These are phyloP conservation scores for Lipomyces spencermartinsiae DNA, from an alignment of 805 yeast species.

Conservation along the genomic window DNA sequence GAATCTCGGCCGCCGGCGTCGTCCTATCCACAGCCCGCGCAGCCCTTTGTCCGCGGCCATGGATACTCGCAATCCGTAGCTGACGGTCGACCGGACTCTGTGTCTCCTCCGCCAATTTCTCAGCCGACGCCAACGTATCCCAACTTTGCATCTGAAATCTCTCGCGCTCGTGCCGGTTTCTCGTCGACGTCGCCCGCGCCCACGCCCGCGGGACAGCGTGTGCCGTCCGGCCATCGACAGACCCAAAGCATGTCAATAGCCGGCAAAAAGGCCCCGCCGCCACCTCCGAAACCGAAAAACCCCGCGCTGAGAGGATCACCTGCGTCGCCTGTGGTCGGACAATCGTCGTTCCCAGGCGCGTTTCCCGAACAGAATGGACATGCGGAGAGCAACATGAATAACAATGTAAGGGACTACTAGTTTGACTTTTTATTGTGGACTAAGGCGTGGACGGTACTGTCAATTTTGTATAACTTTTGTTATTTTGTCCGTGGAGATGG, in stretches of 20 bases:
- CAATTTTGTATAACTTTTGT: not conserved
- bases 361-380: slow-evolving; percentile 4
- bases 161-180: slow-evolving; percentile 32
- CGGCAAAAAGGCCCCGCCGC: slow-evolving; percentile 39
- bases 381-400: slow-evolving; percentile 3
- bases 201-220: slow-evolving; percentile 18
- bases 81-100: slow-evolving; percentile 11
- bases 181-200: slow-evolving; percentile 35
- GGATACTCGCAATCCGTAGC: slow-evolving; percentile 33
- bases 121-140: slow-evolving; percentile 31
- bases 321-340: slow-evolving; percentile 11
- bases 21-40: slow-evolving; percentile 14
- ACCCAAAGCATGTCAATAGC: slow-evolving; percentile 34
- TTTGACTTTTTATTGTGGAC: not conserved
- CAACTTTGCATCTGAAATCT: slow-evolving; percentile 47
- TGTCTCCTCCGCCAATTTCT: slow-evolving; percentile 17
- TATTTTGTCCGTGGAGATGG: not conserved
- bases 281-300: slow-evolving; percentile 34
- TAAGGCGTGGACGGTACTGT: not conserved
- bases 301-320: slow-evolving; percentile 33
- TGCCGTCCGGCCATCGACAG: slow-evolving; percentile 33
- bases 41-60: slow-evolving; percentile 30
- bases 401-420: slow-evolving; percentile 29
- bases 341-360: slow-evolving; percentile 7
- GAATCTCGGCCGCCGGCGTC: slow-evolving; percentile 11